Base-by-base conservation (phyloP, 495 filamentous ascomycete genomes). In the Recurvomyces mirabilis region DNA sequence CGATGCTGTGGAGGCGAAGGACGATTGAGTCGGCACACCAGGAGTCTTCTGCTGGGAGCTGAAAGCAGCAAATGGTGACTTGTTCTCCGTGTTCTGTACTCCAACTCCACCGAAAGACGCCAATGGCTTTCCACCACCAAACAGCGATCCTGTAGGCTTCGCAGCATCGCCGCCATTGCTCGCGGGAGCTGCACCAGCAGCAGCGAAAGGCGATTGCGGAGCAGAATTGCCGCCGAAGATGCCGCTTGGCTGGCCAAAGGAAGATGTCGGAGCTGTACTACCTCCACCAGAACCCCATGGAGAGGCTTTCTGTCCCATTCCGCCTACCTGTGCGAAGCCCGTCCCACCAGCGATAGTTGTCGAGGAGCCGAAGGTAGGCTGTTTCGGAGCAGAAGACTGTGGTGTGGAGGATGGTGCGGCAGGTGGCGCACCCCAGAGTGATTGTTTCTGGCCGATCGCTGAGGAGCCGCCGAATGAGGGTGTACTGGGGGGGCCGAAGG, bases 1-100 rank as follows among this genome's bases (percentile, higher is more conserved):
- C n/a, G 56, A 59, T 7, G 62, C 54, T 1, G 64, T 65, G 2
- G 64, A 67, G 5, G 57, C 64, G 48, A 63, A 62, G 30, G 62
- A 65, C 15, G 49, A 43, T 42, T 59, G 49, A 5, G 41, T 49
- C 17, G 30, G 46, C 4, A 55, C 43, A 49, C 40, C 49, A 15
- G 43, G 25, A 43, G 48, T 36, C 12, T 34, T 31, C 14, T 40
- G 26, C 5, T 26, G 21, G 37, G 5, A 13, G 30, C 34, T 4
- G 34, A 20, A 38, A 3, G 41, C 13, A 4, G 23, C 44, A 30
- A 52, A 52, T 1, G 49, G 37, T 9, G 51, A 54, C 33, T 58
- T 60, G 47, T 30, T 30, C 26, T n/a, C 26, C 26, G 26, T 9
- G n/a, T n/a, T n/a, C n/a, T n/a, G n/a, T n/a, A n/a, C n/a, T n/a